phyloP scores from a whole-genome alignment of 2,329 filamentous ascomycete genomes.

The Chaetoscypha palmicola region DNA sequence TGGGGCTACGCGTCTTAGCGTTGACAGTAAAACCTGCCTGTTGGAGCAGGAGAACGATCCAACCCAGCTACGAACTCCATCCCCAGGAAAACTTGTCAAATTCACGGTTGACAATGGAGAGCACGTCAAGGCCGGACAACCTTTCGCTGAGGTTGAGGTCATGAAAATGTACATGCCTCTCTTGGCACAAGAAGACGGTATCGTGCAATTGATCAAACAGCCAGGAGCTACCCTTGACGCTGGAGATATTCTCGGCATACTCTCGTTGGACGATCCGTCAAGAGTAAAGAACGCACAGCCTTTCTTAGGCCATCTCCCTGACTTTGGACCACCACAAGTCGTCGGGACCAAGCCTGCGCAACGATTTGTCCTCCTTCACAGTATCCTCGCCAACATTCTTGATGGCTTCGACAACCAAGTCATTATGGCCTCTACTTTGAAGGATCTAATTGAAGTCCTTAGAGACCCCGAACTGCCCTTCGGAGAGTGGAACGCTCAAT shows the following conservation, averaged over 20 bases:
- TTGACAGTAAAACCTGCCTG: conserved; percentile 96
- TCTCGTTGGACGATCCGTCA: conserved; percentile 88
- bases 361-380: conserved; percentile 69
- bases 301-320: conserved; percentile 84
- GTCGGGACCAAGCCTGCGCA: conserved; percentile 89
- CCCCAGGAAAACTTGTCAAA: conserved; percentile 95
- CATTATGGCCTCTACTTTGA: conserved; percentile 82
- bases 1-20: conserved; percentile 87
- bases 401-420: conserved; percentile 95
- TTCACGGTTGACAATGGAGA: conserved; percentile 93
- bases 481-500: conserved; percentile 92
- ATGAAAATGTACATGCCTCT: conserved; percentile 99
- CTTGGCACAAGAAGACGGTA: conserved; percentile 86
- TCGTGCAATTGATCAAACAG: conserved; percentile 98
- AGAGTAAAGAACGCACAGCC: conserved; percentile 95
- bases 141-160: conserved; percentile 96
- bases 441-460: conserved; percentile 84
- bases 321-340: conserved; percentile 78
- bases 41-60: conserved; percentile 99
- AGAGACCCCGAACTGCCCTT: conserved; percentile 87
- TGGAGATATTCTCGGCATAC: conserved; percentile 96
- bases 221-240: conserved; percentile 96
- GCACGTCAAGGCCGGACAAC: conserved; percentile 84
- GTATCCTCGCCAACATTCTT: conserved; percentile 79
- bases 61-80: conserved; percentile 89